Base-by-base conservation (phyloP, 495 filamentous ascomycete genomes). In the Lasiosphaeria hispida region DNA sequence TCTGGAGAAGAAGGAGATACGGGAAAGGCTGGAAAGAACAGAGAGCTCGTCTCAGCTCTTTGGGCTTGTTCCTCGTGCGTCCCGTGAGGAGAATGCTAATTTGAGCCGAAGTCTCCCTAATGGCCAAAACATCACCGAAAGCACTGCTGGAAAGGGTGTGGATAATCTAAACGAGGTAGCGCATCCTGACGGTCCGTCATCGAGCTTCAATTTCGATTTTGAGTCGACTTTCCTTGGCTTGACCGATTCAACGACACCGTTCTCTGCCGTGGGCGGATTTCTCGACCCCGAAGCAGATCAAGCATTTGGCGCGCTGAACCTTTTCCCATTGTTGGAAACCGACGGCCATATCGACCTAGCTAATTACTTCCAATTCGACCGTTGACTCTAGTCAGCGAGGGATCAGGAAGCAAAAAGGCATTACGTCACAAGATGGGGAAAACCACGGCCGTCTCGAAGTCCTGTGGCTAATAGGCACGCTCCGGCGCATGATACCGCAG, bases 11-110 rank as follows among this genome's bases (percentile, higher is more conserved):
- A 65, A 58, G 37, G 76, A 78, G 44, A 60, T 70, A 3, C 65
- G 72, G 14, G 73, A 78, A 37, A 65, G 74, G 4, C 53, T 64
- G 33, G 65, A 59, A 13, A 70, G 74, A 17, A 74, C 71, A 0
- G 73, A 76, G 60, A 75, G 66, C 53, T 78, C 76, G 10, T 71
- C 72, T 8, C 70, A 70, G 55, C 55, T 78, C 18, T 78, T 78
- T 44, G 76, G 76, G 1, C 56, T 78, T 9, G 57, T 77, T 10
- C 73, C 73, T 10, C 43, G 48, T 0, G 23, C 41, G 6, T 10
- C 49, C n/a, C 41, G 38, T 0, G 55, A 30, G 18, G 39, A 17
- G 9, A 37, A 30, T 13, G 10, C 35, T n/a, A 4, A 35, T 1
- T 40, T 52, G 14, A n/a, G 17, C 19, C 49, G 23, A 30, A 30